A percentile compares a stretch with the other conserved stretches of the same genome.
phyloP scores from a whole-genome alignment of 139 green algal species.

The Yamagishiella unicocca region DNA sequence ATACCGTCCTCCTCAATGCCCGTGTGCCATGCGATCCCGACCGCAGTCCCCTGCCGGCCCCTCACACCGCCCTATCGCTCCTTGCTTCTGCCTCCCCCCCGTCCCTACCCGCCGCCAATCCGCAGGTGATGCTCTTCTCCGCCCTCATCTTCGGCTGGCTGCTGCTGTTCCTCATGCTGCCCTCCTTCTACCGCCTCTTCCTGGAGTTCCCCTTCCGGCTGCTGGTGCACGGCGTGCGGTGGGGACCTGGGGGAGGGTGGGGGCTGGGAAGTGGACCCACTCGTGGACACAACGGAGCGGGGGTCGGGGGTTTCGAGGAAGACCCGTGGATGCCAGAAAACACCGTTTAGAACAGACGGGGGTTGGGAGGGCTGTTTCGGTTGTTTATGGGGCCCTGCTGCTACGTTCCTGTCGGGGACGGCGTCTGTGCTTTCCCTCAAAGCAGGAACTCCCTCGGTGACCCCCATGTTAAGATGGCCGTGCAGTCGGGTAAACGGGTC shows the following conservation, averaged over 20 bases:
- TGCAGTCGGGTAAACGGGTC: background rate
- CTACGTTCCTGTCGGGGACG: background rate
- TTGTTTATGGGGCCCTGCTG: background rate
- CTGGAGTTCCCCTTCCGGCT: conserved; percentile 39
- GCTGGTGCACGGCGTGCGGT: conserved; percentile 1
- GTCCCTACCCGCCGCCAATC: no score
- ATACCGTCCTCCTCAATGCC: background rate
- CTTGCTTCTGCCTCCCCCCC: background rate
- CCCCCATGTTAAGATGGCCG: no score
- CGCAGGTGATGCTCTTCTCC: conserved; percentile 38
- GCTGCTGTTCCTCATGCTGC: conserved; percentile 36
- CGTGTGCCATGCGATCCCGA: background rate
- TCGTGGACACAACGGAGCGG: no score
- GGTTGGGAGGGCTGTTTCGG: background rate
- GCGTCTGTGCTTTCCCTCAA: background rate
- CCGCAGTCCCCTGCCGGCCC: background rate
- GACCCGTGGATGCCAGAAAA: no score
- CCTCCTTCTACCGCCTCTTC: conserved; percentile 42
- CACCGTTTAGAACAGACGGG: no score
- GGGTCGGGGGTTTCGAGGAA: no score
- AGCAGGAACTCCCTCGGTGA: no score
- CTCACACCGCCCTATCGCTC: background rate
- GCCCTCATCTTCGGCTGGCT: conserved; percentile 33
- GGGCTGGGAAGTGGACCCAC: no score
- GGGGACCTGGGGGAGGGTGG: no score